Conservation (phyloP, 2,329 filamentous ascomycete species). For the Colletotrichum liaoningense region DNA sequence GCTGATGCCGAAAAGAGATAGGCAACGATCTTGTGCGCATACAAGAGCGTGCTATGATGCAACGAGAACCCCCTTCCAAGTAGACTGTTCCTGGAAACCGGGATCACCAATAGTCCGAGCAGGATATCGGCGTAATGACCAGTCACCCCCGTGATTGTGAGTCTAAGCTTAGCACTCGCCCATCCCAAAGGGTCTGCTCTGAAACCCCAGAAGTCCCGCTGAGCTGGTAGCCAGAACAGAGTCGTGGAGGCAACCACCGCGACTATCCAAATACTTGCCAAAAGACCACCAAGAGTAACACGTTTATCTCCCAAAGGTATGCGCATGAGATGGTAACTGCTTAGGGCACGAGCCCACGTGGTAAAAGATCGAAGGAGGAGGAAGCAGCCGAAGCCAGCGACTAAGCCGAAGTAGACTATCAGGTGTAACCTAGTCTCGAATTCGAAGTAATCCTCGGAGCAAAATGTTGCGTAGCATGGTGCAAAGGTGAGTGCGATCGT, state of each 20-base stretch:
- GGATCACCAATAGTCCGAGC: conserved; percentile 33
- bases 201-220: conserved; percentile 20
- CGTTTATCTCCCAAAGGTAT: conserved; percentile 1
- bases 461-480: conserved; percentile 33
- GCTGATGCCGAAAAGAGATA: conserved; percentile 21
- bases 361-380: conserved; percentile 8
- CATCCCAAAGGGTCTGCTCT: conserved; percentile 25
- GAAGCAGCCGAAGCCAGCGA: conserved; percentile 6
- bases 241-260: conserved; percentile 20
- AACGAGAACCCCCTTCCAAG: conserved; percentile 29
- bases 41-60: conserved; percentile 35
- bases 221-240: conserved; percentile 25
- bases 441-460: conserved; percentile 30
- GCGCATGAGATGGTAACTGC: not conserved
- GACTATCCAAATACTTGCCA: conserved; percentile 21
- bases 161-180: conserved; percentile 26
- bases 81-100: conserved; percentile 31
- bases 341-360: not conserved
- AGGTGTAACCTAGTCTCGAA: conserved; percentile 33
- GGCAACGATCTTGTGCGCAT: conserved; percentile 23
- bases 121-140: conserved; percentile 36
- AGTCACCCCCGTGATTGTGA: conserved; percentile 29
- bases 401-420: conserved; percentile 27
- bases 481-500: conserved; percentile 27
- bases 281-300: conserved; percentile 21